These are phyloP conservation scores for Bipolaris zeicola DNA, from an alignment of 2,329 filamentous ascomycete genomes.

Conservation along the genomic window DNA sequence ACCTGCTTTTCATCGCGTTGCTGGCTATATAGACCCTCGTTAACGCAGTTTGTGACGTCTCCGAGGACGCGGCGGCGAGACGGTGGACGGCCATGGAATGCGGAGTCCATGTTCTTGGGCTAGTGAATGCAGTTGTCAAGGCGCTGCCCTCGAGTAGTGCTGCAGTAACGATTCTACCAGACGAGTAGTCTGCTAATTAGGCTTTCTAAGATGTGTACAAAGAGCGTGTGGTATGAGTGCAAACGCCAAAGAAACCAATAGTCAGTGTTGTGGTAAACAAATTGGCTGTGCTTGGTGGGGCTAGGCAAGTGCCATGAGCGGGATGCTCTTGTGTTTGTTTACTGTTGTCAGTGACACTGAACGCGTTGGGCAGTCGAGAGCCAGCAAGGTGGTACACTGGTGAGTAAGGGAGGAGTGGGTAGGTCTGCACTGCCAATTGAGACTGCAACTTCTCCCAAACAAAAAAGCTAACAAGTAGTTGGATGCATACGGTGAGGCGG, in stretches of 20 bases:
- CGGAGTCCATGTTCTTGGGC: constrained; percentile 37
- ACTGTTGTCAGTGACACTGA: constrained; percentile 30
- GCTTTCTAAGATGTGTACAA: constrained; percentile 35
- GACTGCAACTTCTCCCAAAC: constrained; percentile 25
- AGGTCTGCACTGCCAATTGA: constrained; percentile 33
- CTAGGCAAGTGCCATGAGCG: constrained; percentile 24
- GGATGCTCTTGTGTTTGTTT: constrained; percentile 21
- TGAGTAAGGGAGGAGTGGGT: constrained; percentile 40
- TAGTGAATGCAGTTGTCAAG: constrained; percentile 15
- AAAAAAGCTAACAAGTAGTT: constrained; percentile 45
- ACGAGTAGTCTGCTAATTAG: constrained; percentile 22
- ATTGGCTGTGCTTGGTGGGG: constrained; percentile 16
- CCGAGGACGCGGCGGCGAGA: constrained; percentile 41
- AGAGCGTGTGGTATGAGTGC: background rate
- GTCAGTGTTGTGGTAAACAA: constrained; percentile 19
- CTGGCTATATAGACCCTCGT: constrained; percentile 31
- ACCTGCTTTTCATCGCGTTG: constrained; percentile 28
- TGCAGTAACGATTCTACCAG: constrained; percentile 16
- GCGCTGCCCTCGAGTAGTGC: constrained; percentile 11
- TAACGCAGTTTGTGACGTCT: constrained; percentile 43
- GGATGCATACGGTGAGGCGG: constrained; percentile 37
- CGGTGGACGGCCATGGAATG: constrained; percentile 37
- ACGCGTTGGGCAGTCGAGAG: constrained; percentile 19
- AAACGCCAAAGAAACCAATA: constrained; percentile 26
- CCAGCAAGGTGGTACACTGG: constrained; percentile 25